A percentile compares a stretch with the other conserved stretches of the same genome.
These are phyloP conservation scores for Leishmania aethiopica DNA, from an alignment of 208 protist species.

Conservation along the genomic window DNA sequence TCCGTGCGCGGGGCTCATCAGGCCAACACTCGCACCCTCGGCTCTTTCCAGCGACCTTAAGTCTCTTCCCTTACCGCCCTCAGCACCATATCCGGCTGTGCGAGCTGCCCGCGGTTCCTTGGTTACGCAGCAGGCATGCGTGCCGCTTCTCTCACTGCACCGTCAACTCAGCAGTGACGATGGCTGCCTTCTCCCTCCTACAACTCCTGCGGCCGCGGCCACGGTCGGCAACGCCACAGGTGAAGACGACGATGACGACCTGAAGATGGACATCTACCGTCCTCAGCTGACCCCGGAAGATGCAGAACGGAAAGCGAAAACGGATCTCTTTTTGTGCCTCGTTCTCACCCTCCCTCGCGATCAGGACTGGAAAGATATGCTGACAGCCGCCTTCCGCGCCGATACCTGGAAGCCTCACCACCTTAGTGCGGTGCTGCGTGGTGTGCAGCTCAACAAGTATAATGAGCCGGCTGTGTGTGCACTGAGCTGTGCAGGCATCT, in stretches of 20 bases:
- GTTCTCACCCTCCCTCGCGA: slow-evolving; percentile 48
- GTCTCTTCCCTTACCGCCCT: neutral
- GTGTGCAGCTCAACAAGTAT: slow-evolving; percentile 40
- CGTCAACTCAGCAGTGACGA: neutral
- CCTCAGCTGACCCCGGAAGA: slow-evolving; percentile 10
- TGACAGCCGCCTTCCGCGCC: slow-evolving; percentile 53
- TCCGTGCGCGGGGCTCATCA: neutral
- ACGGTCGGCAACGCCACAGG: neutral
- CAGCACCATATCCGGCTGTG: neutral
- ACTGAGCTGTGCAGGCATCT: slow-evolving; percentile 3
- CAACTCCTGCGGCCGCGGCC: neutral
- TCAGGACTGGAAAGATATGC: slow-evolving; percentile 71
- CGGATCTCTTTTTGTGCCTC: slow-evolving; percentile 41
- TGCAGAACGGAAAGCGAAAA: slow-evolving; percentile 26
- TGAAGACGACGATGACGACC: slow-evolving; percentile 19
- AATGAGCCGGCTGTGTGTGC: slow-evolving; percentile 12
- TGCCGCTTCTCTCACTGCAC: neutral
- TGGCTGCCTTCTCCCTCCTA: neutral
- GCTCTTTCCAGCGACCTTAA: neutral
- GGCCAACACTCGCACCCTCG: neutral
- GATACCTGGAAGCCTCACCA: slow-evolving; percentile 55
- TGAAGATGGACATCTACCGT: slow-evolving; percentile 15
- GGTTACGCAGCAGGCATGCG: neutral
- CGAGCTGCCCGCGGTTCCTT: neutral
- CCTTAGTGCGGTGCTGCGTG: slow-evolving; percentile 47